phyloP scores from a whole-genome alignment of 257 asterid genomes.

The Fraxinus excelsior region DNA sequence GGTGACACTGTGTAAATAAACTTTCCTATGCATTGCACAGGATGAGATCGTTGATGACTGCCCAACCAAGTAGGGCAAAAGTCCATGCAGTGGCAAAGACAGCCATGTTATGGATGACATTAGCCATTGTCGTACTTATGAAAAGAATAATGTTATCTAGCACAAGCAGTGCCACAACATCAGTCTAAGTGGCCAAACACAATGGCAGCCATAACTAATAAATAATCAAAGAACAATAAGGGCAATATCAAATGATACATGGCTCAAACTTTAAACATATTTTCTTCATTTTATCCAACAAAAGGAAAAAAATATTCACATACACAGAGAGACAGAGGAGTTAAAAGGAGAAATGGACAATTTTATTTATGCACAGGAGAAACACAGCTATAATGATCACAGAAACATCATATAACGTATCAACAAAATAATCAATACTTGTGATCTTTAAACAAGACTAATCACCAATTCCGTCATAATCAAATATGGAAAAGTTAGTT shows the following conservation, averaged over 20 bases:
- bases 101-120: not conserved
- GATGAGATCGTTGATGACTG: not conserved
- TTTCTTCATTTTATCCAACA: not conserved
- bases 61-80: not conserved
- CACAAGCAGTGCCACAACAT: not conserved
- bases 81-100: not conserved
- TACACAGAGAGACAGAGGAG: not conserved
- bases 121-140: too few species aligned
- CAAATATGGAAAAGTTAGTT: not conserved
- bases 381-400: not conserved
- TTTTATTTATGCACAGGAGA: not conserved
- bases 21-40: not conserved
- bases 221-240: not conserved
- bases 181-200: not conserved
- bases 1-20: not conserved
- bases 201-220: not conserved
- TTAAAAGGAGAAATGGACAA: too few species aligned
- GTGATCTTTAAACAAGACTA: not conserved
- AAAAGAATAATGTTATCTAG: not conserved
- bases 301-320: not conserved
- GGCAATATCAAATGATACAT: not conserved
- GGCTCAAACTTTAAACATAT: not conserved
- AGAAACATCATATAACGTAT: not conserved
- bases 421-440: not conserved
- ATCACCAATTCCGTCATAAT: not conserved